Percentiles rank a stretch among this genome's conserved stretches.
These are phyloP conservation scores for Rostrohypoxylon terebratum DNA, from an alignment of 495 filamentous ascomycete genomes.

Conservation along the genomic window DNA sequence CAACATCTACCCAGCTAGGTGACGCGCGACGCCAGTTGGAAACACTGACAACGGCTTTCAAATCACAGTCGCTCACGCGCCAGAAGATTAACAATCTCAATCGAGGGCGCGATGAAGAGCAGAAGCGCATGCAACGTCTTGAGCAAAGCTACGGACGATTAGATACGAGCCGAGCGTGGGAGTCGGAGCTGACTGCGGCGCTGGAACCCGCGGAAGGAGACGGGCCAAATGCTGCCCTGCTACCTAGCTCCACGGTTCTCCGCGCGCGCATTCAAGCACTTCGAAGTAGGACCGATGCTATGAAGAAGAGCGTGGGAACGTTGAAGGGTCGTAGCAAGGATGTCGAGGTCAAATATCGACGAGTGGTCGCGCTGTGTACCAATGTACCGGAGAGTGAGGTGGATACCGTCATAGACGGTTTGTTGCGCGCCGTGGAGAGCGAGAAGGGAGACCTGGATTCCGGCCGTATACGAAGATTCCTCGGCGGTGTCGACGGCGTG, in stretches of 20 bases:
- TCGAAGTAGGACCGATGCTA: constrained; percentile 68
- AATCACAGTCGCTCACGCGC: constrained; percentile 57
- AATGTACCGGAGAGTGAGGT: constrained; percentile 71
- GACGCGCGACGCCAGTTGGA: constrained; percentile 78
- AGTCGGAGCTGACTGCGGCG: constrained; percentile 51
- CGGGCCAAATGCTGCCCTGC: constrained; percentile 28
- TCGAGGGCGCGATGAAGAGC: constrained; percentile 62
- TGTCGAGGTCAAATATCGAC: constrained; percentile 75
- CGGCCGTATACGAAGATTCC: constrained; percentile 75
- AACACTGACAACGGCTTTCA: constrained; percentile 68
- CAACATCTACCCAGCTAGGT: constrained; percentile 79
- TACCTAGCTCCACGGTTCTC: constrained; percentile 57
- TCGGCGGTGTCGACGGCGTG: constrained; percentile 73
- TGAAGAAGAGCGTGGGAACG: constrained; percentile 65
- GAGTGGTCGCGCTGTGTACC: constrained; percentile 76
- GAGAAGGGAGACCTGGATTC: constrained; percentile 77
- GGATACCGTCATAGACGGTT: constrained; percentile 69
- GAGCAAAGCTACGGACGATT: constrained; percentile 54
- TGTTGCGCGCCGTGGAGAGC: constrained; percentile 78
- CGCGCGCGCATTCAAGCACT: constrained; percentile 59
- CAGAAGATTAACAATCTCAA: constrained; percentile 62
- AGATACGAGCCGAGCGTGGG: constrained; percentile 54
- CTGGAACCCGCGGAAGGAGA: constrained; percentile 38
- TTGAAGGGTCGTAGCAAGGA: constrained; percentile 72
- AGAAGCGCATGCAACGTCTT: constrained; percentile 53